A percentile compares a stretch with the other conserved stretches of the same genome.
These are phyloP conservation scores for Melastoma candidum DNA, from an alignment of 441 rosid genomes.

Conservation along the genomic window DNA sequence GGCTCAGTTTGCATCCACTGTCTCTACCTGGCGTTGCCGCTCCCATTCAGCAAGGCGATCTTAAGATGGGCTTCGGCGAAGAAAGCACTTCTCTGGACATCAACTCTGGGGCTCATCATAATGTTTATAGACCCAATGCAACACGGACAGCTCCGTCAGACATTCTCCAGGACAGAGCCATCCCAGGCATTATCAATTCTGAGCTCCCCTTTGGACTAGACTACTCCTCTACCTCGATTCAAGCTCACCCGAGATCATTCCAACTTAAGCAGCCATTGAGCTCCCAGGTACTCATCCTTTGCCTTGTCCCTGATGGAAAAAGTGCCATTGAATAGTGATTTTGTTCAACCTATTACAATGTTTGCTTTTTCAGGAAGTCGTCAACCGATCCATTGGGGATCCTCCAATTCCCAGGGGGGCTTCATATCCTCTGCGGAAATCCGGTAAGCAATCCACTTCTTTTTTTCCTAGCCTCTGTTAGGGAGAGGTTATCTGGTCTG, in stretches of 20 bases:
- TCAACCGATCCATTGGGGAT: conserved; percentile 1
- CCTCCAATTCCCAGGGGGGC: neutral
- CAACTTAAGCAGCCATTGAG: conserved; percentile 22
- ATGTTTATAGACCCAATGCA: conserved; percentile 24
- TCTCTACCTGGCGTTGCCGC: conserved; percentile 46
- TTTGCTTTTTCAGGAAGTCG: neutral
- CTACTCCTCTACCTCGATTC: conserved; percentile 27
- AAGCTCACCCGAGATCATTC: conserved; percentile 38
- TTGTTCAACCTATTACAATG: conserved; percentile 2
- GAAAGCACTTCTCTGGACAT: conserved; percentile 25
- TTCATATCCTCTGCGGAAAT: conserved; percentile 10
- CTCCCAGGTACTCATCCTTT: too few species aligned
- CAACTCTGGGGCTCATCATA: conserved; percentile 20
- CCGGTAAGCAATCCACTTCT: neutral
- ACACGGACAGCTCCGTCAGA: conserved; percentile 17
- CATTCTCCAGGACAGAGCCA: conserved; percentile 31
- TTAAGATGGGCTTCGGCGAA: conserved; percentile 20
- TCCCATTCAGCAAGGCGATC: conserved; percentile 39
- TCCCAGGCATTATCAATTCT: conserved; percentile 28
- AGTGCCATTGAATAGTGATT: conserved; percentile 5
- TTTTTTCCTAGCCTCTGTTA: too few species aligned
- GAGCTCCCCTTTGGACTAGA: conserved; percentile 39
- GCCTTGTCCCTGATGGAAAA: neutral
- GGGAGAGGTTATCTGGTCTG: too few species aligned
- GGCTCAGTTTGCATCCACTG: conserved; percentile 52